A percentile compares a stretch with the other conserved stretches of the same genome.
phyloP scores from a whole-genome alignment of 73 alveolate species.

The Paramecium caudatum region DNA sequence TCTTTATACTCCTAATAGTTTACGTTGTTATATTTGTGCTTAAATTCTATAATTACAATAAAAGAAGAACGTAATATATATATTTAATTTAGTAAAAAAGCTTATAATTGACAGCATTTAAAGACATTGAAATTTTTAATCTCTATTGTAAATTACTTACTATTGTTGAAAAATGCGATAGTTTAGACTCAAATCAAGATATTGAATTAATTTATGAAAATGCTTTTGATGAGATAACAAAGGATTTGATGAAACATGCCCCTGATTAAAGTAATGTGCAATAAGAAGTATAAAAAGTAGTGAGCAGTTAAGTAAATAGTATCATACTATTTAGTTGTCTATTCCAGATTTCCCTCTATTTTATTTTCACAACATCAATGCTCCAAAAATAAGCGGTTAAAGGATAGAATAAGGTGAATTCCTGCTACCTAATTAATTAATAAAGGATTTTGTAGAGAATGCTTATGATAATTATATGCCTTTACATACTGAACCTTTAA shows the following conservation, averaged over 20 bases:
- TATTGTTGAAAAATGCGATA: constrained; percentile 55
- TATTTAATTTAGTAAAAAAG: constrained; percentile 7
- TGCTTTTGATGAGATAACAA: constrained; percentile 58
- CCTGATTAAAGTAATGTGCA: neutral
- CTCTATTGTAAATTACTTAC: constrained; percentile 56
- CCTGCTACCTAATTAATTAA: neutral
- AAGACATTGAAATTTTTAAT: constrained; percentile 39
- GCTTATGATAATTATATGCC: constrained; percentile 72
- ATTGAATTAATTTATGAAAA: constrained; percentile 51
- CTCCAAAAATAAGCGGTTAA: neutral
- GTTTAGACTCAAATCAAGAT: constrained; percentile 20
- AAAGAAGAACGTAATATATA: neutral
- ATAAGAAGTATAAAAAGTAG: neutral
- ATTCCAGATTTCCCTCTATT: constrained; percentile 60
- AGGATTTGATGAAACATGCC: neutral
- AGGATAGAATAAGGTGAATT: constrained; percentile 23
- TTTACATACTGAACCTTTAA: constrained; percentile 66
- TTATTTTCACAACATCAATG: constrained; percentile 26
- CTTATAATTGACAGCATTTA: constrained; percentile 6
- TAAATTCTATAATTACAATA: constrained; percentile 5
- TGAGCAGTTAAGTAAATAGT: constrained; percentile 1
- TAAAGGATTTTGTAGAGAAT: neutral
- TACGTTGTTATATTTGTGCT: constrained; percentile 53
- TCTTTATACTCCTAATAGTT: constrained; percentile 16
- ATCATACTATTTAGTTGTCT: neutral